These are phyloP conservation scores for Mortierella sp. DNA, from an alignment of 371 early-diverging fungal species.

Conservation along the genomic window DNA sequence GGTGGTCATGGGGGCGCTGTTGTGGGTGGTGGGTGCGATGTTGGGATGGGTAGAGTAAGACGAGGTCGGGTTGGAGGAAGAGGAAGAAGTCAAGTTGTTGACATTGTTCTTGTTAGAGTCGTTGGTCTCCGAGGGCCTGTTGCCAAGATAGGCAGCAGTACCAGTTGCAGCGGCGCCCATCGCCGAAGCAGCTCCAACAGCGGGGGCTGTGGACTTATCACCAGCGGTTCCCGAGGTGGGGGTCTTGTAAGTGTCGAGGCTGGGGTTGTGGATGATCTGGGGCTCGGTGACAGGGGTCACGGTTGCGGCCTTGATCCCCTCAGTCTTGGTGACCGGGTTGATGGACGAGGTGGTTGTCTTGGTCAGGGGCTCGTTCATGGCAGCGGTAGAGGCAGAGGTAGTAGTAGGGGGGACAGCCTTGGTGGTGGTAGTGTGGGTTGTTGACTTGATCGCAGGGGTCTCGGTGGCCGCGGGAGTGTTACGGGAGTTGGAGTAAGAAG, in stretches of 20 bases:
- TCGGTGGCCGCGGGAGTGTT: background rate
- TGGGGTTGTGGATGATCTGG: background rate
- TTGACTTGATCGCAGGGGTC: background rate
- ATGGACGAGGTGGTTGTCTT: background rate
- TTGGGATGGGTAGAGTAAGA: background rate
- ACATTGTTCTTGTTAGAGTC: background rate
- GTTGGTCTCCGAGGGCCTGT: background rate
- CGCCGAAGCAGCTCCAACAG: background rate
- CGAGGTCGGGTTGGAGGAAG: background rate
- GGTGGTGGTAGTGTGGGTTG: background rate
- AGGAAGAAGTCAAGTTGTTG: background rate
- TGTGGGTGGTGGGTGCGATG: background rate
- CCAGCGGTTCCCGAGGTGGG: background rate
- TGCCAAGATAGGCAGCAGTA: slow-evolving; percentile 6
- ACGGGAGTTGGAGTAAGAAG: background rate
- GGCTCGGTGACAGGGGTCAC: background rate
- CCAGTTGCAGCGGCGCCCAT: slow-evolving; percentile 8
- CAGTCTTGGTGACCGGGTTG: background rate
- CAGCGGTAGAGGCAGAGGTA: background rate
- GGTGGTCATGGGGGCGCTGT: background rate
- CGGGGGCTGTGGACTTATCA: background rate
- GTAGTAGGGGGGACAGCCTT: background rate
- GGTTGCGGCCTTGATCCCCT: background rate
- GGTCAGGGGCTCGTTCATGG: background rate
- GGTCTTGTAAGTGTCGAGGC: slow-evolving; percentile 6